A percentile compares a stretch with the other conserved stretches of the same genome.
These are phyloP conservation scores for Hippophae gyantsensis DNA, from an alignment of 306 rosid species.

Conservation along the genomic window DNA sequence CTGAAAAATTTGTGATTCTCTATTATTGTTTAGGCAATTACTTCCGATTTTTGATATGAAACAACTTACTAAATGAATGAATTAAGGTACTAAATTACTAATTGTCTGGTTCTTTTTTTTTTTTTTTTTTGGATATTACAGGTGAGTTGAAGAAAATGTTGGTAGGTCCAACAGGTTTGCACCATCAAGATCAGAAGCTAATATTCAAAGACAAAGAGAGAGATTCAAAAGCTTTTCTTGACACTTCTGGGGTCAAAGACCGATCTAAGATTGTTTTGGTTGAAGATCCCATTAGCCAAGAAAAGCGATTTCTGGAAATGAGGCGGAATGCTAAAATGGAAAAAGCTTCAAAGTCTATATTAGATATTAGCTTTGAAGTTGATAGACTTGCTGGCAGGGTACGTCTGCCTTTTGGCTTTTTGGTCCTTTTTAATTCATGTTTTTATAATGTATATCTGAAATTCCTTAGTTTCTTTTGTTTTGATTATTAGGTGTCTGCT, in stretches of 20 bases:
- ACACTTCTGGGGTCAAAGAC: slow-evolving; percentile 69
- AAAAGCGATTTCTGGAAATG: slow-evolving; percentile 69
- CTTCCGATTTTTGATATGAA: no score
- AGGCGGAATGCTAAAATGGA: slow-evolving; percentile 79
- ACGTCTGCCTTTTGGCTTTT: not conserved
- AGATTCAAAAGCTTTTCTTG: slow-evolving; percentile 85
- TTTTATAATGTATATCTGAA: not conserved
- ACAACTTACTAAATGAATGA: not conserved
- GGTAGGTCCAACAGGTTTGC: slow-evolving; percentile 75
- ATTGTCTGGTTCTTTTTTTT: not conserved
- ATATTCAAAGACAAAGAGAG: slow-evolving; percentile 81
- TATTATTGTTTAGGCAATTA: no score
- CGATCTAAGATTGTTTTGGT: slow-evolving; percentile 63
- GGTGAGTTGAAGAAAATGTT: slow-evolving; percentile 93
- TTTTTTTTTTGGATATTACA: slow-evolving; percentile 9
- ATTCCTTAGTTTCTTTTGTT: not conserved
- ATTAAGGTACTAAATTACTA: not conserved
- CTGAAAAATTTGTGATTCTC: not conserved
- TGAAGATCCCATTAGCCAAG: slow-evolving; percentile 91
- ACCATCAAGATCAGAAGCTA: slow-evolving; percentile 88
- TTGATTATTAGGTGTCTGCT: slow-evolving; percentile 59
- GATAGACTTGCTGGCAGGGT: slow-evolving; percentile 87
- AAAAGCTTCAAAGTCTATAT: slow-evolving; percentile 71
- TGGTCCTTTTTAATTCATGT: not conserved
- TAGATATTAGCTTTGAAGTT: slow-evolving; percentile 80